These are phyloP conservation scores for Aspergillus hancockii DNA, from an alignment of 495 filamentous ascomycete genomes.

Conservation along the genomic window DNA sequence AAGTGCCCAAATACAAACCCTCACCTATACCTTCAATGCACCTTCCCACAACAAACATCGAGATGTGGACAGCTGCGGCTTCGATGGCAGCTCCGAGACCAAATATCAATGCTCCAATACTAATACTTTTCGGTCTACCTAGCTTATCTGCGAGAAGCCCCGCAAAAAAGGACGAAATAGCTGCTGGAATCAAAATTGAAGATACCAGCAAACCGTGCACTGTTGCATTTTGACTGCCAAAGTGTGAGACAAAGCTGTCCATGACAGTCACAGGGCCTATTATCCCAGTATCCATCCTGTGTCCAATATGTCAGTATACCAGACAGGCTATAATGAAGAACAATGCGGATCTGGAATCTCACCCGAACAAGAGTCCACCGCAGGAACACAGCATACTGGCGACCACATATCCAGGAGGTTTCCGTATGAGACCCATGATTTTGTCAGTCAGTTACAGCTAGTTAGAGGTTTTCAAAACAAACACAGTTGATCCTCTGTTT, in stretches of 20 bases:
- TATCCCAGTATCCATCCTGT: background rate
- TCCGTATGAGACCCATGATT: conserved; percentile 11
- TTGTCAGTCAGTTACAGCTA: background rate
- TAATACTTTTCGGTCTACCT: conserved; percentile 54
- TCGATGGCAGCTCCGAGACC: conserved; percentile 56
- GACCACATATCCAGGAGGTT: conserved; percentile 21
- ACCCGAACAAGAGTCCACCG: conserved; percentile 24
- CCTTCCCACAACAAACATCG: conserved; percentile 57
- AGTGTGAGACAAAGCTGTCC: conserved; percentile 49
- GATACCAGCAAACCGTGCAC: conserved; percentile 64
- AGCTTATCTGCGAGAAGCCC: conserved; percentile 61
- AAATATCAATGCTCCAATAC: conserved; percentile 55
- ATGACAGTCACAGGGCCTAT: conserved; percentile 23
- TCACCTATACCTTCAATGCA: conserved; percentile 60
- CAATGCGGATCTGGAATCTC: background rate
- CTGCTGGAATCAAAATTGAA: conserved; percentile 62
- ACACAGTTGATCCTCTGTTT: background rate
- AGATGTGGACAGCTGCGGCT: conserved; percentile 44
- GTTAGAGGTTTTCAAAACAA: background rate
- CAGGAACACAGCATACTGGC: conserved; percentile 22
- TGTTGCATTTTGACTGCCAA: conserved; percentile 54
- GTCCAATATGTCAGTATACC: background rate
- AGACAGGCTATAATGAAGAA: background rate
- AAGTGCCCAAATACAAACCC: conserved; percentile 57
- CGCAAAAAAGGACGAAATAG: conserved; percentile 61